A percentile compares a stretch with the other conserved stretches of the same genome.
Evolutionary conservation across 768 basidiomycete genomes (phyloP).

Genomic region (Lentinula boryana): DNA sequence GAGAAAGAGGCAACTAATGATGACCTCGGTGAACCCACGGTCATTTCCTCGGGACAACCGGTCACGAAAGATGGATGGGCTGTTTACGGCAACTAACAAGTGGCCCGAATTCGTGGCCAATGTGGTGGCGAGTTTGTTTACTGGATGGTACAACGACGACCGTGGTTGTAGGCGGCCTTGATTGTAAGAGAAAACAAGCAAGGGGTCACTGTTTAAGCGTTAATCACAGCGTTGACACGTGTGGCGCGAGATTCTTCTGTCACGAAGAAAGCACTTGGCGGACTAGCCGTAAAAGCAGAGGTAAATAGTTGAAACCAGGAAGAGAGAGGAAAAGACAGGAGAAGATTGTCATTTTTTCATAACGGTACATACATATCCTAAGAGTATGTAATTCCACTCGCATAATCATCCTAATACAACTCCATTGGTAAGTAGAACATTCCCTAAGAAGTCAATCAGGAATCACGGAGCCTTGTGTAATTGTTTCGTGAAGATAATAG

Average conservation of each 20-base stretch:
- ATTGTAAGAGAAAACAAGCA: background rate
- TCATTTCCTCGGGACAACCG: conserved; percentile 1
- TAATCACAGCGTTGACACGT: background rate
- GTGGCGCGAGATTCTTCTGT: background rate
- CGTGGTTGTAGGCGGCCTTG: background rate
- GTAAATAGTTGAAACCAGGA: no score
- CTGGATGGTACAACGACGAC: background rate
- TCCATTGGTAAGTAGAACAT: background rate
- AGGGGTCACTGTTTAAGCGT: background rate
- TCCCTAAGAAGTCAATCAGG: background rate
- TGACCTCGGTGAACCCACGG: conserved; percentile 6
- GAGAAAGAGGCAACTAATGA: conserved; percentile 4
- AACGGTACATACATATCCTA: background rate
- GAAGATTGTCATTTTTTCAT: no score
- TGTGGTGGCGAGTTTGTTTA: background rate
- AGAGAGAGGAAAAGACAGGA: no score
- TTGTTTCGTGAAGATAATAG: background rate
- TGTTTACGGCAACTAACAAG: background rate
- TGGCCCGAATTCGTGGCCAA: background rate
- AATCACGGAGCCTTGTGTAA: background rate
- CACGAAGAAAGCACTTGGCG: background rate
- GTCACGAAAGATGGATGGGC: background rate
- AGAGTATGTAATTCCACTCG: background rate
- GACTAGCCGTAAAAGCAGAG: no score
- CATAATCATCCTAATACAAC: background rate